Conservation (phyloP, 257 asterid species). For the Cordia subcordata region DNA sequence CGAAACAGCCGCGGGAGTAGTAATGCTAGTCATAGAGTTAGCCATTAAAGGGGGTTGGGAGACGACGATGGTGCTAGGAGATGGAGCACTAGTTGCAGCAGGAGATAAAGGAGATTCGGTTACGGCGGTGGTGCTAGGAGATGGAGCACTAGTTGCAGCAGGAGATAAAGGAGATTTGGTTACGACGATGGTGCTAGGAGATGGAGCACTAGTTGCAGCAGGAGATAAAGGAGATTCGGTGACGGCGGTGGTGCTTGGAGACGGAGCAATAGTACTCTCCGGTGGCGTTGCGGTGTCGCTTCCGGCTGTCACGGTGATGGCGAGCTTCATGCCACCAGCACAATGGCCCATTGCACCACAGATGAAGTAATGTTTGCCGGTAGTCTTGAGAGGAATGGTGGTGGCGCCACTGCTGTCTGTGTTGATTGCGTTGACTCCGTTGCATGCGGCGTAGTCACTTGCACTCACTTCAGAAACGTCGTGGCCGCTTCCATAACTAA, state of each 20-base stretch:
- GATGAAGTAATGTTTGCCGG: constrained; percentile 26
- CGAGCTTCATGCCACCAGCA: constrained; percentile 30
- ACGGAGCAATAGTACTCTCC: constrained; percentile 5
- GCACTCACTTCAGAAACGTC: constrained; percentile 66
- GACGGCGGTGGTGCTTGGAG: constrained; percentile 6
- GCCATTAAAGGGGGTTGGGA: too few species aligned
- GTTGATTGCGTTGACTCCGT: not conserved
- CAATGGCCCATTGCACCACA: constrained; percentile 28
- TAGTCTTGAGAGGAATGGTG: constrained; percentile 17
- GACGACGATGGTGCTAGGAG: too few species aligned
- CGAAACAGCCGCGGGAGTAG: too few species aligned
- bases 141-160: constrained; percentile 12
- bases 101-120: too few species aligned
- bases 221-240: not conserved
- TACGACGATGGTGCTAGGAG: constrained; percentile 5
- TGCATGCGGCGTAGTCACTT: constrained; percentile 52
- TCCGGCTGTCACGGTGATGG: constrained; percentile 16
- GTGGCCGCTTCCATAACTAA: constrained; percentile 75
- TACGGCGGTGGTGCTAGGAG: not conserved
- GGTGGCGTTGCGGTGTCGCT: constrained; percentile 12
- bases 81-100: too few species aligned
- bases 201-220: constrained; percentile 1
- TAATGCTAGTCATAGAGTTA: too few species aligned
- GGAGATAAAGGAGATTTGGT: constrained; percentile 9
- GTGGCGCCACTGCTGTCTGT: constrained; percentile 32